Base-by-base conservation (phyloP, 169 alveolate species). In the Plasmodium coatneyi region DNA sequence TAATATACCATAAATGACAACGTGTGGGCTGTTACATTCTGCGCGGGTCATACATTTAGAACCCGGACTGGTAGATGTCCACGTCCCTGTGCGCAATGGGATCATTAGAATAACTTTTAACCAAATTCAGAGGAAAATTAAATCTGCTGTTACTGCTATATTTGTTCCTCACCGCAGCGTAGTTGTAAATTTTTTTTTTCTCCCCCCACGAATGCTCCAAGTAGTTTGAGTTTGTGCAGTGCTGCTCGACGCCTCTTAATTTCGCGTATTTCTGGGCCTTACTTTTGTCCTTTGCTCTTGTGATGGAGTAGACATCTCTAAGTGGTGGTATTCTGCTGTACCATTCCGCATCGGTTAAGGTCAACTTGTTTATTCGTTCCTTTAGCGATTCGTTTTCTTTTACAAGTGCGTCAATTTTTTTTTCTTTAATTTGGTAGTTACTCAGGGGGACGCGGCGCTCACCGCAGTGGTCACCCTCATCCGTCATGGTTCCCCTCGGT, bases 81-180 rank as follows among this genome's bases (percentile, higher is more conserved):
- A 14, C 34, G 28, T 7, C 52, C 14, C 28, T 7, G n/a, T 82
- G 80, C 12, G 34, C 19, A 25, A n/a, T 39, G 22, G 80, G 28
- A 34, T 86, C 41, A 54, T 32, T n/a, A 30, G 86, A 86, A 86
- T 78, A 49, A 6, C 43, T 74, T 34, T 76, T 74, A 41, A 76
- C 7, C 43, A 86, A 86, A 76, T 86, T 46, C 19, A 86, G 80
- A 34, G 93, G 93, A 5, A 74, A 86, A 70, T 86, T 74, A 32
- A 86, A 86, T 86, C 93, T 74, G 39, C 66, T 86, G 54, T 74
- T 86, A 16, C 80, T 86, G 56, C 80, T 32, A n/a, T 86, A 86
- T 22, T 72, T 74, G 71, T 86, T 72, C 71, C 49, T 52, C 46
- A 74, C 80, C 71, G 43, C 66, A 22, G 28, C 16, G 5, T 74